Evolutionary conservation across 768 basidiomycete species (phyloP), one percentile per base, ranked within the genome.

Genomic region (Lactarius akahatsu): DNA sequence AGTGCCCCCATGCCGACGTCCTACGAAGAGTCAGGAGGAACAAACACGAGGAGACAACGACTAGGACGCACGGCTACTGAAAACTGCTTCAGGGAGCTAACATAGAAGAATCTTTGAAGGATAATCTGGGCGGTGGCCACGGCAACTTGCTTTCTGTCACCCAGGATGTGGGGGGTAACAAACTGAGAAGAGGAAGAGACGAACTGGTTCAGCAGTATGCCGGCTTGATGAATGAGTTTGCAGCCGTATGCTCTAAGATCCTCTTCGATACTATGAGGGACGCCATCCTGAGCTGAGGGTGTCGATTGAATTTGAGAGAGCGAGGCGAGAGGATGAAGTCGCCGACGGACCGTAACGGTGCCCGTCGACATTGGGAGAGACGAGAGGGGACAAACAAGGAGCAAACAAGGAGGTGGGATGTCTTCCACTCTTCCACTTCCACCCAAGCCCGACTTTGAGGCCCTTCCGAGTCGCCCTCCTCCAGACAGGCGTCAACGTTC

Each of bases 21-120:
- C 92, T 95, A 40, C 11, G 16, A 6, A 58, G 7, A 9, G 30
- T 58, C 36, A 55, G 62, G 59, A 58, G 56, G n/a, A 34, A 16
- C 10, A 16, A 34, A 43, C 32, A 26, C 10, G 23, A 36, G 50
- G 26, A 9, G 26, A 23, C 36, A 38, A 38, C 9, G 41, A 26
- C 59, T 52, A 67, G 63, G 36, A 79, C 92, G 76, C 72, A 97
- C 96, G 71, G 89, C 91, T 65, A 98, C 89, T 28, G 95, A 90
- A 77, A 95, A 99, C 63, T 95, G 92, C 75, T 91, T 91, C 88
- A 99, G 87, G 9, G 94, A 96, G 4, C 90, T 89, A 20, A 96
- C 92, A 77, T 86, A 98, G 91, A 91, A 98, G 80, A 99, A 99
- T 40, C 96, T 82, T 69, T 99, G 97, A 75, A 96, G 96, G 1